Evolutionary conservation across 2,329 filamentous ascomycete genomes (phyloP), one percentile per base, ranked within the genome.

Genomic region (Lojkania enalia): DNA sequence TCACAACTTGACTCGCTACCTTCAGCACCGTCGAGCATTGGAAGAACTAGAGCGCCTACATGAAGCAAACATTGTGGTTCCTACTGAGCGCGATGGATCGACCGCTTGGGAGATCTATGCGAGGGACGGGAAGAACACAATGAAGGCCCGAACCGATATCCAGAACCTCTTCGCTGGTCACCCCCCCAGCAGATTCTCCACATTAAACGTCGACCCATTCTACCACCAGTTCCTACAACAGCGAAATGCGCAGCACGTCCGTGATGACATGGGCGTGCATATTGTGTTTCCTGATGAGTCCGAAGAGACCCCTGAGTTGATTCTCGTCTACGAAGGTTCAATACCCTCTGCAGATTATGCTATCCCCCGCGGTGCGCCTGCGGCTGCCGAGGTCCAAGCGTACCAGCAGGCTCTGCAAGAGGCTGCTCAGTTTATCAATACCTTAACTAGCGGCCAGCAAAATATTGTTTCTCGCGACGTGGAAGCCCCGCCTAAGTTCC

Each of bases 61-160:
- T 70, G 82, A 87, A 61, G 86, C 90, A n/a, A 88, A 89, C 67
- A 95, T 97, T 66, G 88, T 92, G 59, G 85, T 90, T 1, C 88
- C 90, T 0, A 81, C 80, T 52, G 80, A 82, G 2, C 77, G 81
- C 38, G 83, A 88, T 33, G 85, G 85, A 25, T 83, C 83, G 9
- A 82, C 87, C 33, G 85, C 85, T 0, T 96, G 91, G 90, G 86
- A 96, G 67, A 81, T 97, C 42, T 96, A 91, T 71, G 88, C 89
- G 5, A 82, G 87, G 27, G 88, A 96, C 60, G 85, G 86, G 54
- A 95, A 94, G 77, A 95, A 90, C 64, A 81, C 82, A 20, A 83
- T 88, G 64, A 84, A 85, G 58, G 87, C 87, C 5, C 85, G 87
- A 60, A 81, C 82, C 5, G 87, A 90, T 58, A 85, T 94, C 61